Conservation (phyloP, 768 basidiomycete species). For the Fistulinella prunicolor region DNA sequence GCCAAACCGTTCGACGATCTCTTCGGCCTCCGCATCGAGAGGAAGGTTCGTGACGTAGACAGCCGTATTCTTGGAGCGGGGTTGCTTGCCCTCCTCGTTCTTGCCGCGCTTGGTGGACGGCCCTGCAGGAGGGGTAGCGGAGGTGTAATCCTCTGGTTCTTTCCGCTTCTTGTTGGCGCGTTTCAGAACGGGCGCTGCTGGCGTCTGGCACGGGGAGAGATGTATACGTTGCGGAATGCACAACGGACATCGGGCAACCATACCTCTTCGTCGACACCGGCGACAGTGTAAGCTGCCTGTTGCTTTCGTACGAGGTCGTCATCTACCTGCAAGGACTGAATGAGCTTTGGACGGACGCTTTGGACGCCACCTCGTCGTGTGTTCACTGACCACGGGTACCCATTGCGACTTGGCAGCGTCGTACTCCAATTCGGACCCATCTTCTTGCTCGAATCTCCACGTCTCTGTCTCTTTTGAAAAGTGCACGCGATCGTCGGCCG, state of each 20-base stretch:
- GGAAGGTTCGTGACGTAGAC: slow-evolving; percentile 89
- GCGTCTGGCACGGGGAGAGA: slow-evolving; percentile 50
- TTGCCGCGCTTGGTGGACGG: slow-evolving; percentile 70
- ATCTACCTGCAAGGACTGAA: slow-evolving; percentile 56
- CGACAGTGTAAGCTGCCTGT: slow-evolving; percentile 92
- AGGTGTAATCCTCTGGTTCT: slow-evolving; percentile 68
- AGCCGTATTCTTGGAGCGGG: slow-evolving; percentile 87
- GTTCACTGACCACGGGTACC: slow-evolving; percentile 73
- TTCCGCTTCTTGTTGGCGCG: slow-evolving; percentile 80
- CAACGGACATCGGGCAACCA: slow-evolving; percentile 29
- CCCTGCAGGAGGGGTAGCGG: slow-evolving; percentile 46
- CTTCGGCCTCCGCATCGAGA: slow-evolving; percentile 64
- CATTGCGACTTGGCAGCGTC: slow-evolving; percentile 72
- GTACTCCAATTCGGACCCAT: slow-evolving; percentile 90
- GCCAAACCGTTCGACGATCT: slow-evolving; percentile 82
- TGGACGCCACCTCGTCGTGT: not conserved
- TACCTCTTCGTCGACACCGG: slow-evolving; percentile 93
- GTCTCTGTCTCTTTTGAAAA: slow-evolving; percentile 71
- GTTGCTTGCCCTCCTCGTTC: slow-evolving; percentile 46
- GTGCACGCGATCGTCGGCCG: slow-evolving; percentile 77
- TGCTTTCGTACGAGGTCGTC: slow-evolving; percentile 85
- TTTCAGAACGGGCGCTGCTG: slow-evolving; percentile 82
- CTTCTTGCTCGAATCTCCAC: slow-evolving; percentile 89
- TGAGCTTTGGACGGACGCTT: not conserved
- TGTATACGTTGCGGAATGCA: slow-evolving; percentile 24